Evolutionary conservation across 169 alveolate genomes (phyloP).

Genomic region (Plasmodium sp.): DNA sequence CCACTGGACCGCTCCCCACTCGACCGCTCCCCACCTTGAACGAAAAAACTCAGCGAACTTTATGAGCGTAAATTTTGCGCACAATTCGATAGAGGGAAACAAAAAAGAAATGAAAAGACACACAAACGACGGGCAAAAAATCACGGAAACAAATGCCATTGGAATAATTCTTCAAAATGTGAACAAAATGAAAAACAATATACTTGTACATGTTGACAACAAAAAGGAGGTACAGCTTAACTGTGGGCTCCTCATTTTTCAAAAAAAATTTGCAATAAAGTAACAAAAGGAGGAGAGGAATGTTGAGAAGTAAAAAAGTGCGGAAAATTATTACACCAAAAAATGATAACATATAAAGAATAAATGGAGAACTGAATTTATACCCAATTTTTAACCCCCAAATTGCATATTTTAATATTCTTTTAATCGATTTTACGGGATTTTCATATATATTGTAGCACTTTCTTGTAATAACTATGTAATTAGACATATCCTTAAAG

Average conservation of each 20-base stretch:
- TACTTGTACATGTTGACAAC: slow-evolving; percentile 21
- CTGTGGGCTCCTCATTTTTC: slow-evolving; percentile 28
- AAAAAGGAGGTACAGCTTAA: slow-evolving; percentile 16
- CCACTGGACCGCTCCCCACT: background rate
- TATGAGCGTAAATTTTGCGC: background rate
- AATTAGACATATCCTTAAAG: slow-evolving; percentile 41
- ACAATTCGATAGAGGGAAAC: slow-evolving; percentile 19
- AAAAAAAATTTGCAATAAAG: slow-evolving; percentile 30
- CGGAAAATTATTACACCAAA: slow-evolving; percentile 8
- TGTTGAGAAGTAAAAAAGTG: slow-evolving; percentile 52
- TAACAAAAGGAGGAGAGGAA: slow-evolving; percentile 29
- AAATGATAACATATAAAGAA: slow-evolving; percentile 46
- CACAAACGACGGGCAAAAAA: slow-evolving; percentile 12
- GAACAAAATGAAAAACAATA: slow-evolving; percentile 22
- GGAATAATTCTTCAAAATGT: slow-evolving; percentile 44
- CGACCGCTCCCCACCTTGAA: background rate
- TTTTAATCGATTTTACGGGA: slow-evolving; percentile 52
- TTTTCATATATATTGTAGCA: slow-evolving; percentile 70
- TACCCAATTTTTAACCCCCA: slow-evolving; percentile 43
- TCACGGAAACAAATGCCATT: background rate
- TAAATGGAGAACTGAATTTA: slow-evolving; percentile 32
- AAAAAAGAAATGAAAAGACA: background rate
- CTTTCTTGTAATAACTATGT: slow-evolving; percentile 72
- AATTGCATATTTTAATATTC: slow-evolving; percentile 39
- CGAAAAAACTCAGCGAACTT: background rate